These are phyloP conservation scores for Priceomyces castillae DNA, from an alignment of 805 yeast genomes.

Conservation along the genomic window DNA sequence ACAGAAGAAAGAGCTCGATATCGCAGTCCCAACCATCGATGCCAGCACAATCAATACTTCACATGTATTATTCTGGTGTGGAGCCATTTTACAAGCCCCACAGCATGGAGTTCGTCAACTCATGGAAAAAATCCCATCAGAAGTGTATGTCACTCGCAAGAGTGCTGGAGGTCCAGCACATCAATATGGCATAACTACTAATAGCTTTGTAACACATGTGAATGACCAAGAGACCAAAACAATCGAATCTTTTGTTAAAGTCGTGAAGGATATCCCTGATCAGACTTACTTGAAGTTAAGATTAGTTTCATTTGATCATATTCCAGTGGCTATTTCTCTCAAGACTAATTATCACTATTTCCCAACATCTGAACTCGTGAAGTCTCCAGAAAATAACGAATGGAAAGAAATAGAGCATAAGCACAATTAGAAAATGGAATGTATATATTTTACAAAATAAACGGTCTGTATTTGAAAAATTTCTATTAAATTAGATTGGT, in stretches of 20 bases:
- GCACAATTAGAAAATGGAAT: constrained; percentile 8
- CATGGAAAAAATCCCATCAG: constrained; percentile 71
- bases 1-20: constrained; percentile 58
- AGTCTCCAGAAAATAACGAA: constrained; percentile 42
- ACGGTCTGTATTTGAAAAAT: constrained; percentile 1
- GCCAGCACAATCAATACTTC: constrained; percentile 58
- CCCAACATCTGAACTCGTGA: constrained; percentile 64
- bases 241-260: constrained; percentile 61
- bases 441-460: background rate
- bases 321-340: constrained; percentile 81
- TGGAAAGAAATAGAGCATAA: constrained; percentile 50
- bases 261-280: constrained; percentile 71
- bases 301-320: constrained; percentile 78
- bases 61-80: constrained; percentile 77
- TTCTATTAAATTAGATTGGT: constrained; percentile 4
- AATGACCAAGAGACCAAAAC: constrained; percentile 73
- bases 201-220: constrained; percentile 86
- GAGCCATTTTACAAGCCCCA: constrained; percentile 81
- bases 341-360: constrained; percentile 89
- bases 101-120: constrained; percentile 90
- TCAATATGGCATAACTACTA: constrained; percentile 73
- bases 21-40: constrained; percentile 63
- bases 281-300: constrained; percentile 78
- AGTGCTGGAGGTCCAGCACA: constrained; percentile 83
- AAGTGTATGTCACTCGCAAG: constrained; percentile 76